phyloP scores from a whole-genome alignment of 2,329 filamentous ascomycete genomes.

The Trichoderma sp. region DNA sequence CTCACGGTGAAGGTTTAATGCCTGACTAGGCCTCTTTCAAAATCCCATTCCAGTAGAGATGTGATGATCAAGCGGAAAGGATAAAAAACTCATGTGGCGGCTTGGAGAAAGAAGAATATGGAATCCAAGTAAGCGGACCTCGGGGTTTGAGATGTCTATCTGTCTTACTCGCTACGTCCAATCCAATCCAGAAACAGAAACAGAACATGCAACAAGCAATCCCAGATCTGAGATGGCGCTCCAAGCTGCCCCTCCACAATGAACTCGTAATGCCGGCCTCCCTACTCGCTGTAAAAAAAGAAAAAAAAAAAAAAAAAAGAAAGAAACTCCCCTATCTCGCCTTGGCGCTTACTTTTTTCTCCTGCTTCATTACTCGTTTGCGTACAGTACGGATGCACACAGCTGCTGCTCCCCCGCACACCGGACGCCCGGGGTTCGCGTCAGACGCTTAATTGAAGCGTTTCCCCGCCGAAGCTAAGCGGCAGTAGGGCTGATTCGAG shows the following conservation, averaged over 20 bases:
- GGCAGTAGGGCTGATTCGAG: slow-evolving; percentile 23
- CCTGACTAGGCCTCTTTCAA: neutral
- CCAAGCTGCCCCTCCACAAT: neutral
- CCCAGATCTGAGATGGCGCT: slow-evolving; percentile 7
- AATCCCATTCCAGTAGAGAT: neutral
- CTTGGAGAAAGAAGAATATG: neutral
- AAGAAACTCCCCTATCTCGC: neutral
- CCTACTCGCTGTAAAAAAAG: neutral
- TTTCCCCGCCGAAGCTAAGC: slow-evolving; percentile 27
- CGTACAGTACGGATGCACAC: neutral
- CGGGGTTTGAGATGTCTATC: neutral
- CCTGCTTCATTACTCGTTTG: neutral
- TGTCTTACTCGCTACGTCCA: neutral
- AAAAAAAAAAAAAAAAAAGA: too few species aligned
- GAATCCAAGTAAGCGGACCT: neutral
- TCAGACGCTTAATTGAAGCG: neutral
- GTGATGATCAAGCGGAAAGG: neutral
- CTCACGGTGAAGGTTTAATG: neutral
- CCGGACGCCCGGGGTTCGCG: slow-evolving; percentile 2
- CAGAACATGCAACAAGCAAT: neutral
- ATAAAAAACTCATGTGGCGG: neutral
- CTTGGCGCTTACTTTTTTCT: neutral
- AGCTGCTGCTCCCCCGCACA: slow-evolving; percentile 9
- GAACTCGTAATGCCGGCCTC: neutral
- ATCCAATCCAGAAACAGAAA: neutral